phyloP scores from a whole-genome alignment of 495 filamentous ascomycete genomes.

The Achaetomiella virescens region DNA sequence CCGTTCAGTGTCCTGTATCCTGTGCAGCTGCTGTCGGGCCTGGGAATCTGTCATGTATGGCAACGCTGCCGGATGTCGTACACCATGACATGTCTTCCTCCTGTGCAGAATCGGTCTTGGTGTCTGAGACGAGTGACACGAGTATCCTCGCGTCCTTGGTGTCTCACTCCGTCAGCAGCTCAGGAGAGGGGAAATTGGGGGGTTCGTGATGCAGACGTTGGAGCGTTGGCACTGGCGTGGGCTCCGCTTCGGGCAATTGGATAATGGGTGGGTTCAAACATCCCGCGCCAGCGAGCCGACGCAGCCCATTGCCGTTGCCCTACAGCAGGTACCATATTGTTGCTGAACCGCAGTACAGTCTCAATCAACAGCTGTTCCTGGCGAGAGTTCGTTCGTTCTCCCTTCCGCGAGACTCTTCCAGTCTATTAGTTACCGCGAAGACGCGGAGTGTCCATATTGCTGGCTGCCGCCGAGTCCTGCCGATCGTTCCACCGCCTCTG shows the following conservation, averaged over 20 bases:
- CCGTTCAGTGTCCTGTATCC: neutral
- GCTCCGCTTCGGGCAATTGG: conserved; percentile 3
- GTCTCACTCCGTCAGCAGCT: neutral
- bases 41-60: neutral
- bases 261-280: conserved; percentile 4
- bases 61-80: neutral
- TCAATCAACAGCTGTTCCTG: too few relatives aligned
- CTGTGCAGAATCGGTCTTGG: neutral
- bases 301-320: conserved; percentile 15
- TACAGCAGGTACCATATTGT: conserved; percentile 4
- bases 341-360: conserved; percentile 11
- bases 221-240: neutral
- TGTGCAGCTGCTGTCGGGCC: neutral
- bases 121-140: neutral
- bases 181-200: neutral
- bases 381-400: too few relatives aligned
- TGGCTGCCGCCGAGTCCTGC: conserved; percentile 20
- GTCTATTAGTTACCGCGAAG: conserved; percentile 10
- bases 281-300: conserved; percentile 20
- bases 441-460: conserved; percentile 27
- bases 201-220: neutral
- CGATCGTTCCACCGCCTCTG: conserved; percentile 1
- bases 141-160: neutral
- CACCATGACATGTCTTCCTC: neutral
- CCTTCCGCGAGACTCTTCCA: neutral